These are phyloP conservation scores for Chrysosporium keratinophilum DNA, from an alignment of 2,329 filamentous ascomycete species.

Conservation along the genomic window DNA sequence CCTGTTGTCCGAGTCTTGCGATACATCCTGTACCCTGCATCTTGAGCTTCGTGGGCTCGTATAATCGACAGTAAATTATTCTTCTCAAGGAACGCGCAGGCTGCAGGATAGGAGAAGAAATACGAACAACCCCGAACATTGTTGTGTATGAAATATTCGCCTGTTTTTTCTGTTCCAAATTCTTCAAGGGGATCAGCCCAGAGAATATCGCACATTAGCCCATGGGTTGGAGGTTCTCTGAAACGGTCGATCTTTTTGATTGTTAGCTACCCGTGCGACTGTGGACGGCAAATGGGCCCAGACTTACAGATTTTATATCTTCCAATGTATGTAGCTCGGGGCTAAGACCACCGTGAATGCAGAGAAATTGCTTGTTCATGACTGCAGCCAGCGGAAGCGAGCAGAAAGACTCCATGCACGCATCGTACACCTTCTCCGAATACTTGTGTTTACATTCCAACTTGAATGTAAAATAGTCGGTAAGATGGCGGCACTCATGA, in stretches of 20 bases:
- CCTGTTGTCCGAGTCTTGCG: conserved; percentile 95
- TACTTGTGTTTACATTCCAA: conserved; percentile 99
- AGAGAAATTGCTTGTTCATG: conserved; percentile 99
- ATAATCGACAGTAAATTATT: conserved; percentile 97
- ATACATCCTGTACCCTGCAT: conserved; percentile 98
- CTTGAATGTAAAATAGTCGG: conserved; percentile 99
- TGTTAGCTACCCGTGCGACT: conserved; percentile 18
- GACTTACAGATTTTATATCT: conserved; percentile 72
- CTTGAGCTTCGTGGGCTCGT: conserved; percentile 94
- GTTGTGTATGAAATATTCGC: conserved; percentile 96
- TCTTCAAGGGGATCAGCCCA: conserved; percentile 98
- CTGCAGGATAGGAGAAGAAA: conserved; percentile 97
- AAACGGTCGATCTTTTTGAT: conserved; percentile 76
- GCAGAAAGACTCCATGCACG: conserved; percentile 98
- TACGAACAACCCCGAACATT: conserved; percentile 97
- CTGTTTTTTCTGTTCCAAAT: conserved; percentile 97
- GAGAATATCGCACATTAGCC: conserved; percentile 97
- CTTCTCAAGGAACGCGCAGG: conserved; percentile 95
- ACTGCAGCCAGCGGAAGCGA: conserved; percentile 83
- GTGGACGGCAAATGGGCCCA: neutral
- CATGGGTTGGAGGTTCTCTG: conserved; percentile 91
- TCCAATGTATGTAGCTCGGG: conserved; percentile 93
- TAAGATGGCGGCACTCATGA: conserved; percentile 97
- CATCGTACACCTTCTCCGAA: conserved; percentile 89
- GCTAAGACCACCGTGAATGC: conserved; percentile 92